A percentile compares a stretch with the other conserved stretches of the same genome.
phyloP scores from a whole-genome alignment of 306 rosid genomes.

The Herpetospermum pedunculosum region DNA sequence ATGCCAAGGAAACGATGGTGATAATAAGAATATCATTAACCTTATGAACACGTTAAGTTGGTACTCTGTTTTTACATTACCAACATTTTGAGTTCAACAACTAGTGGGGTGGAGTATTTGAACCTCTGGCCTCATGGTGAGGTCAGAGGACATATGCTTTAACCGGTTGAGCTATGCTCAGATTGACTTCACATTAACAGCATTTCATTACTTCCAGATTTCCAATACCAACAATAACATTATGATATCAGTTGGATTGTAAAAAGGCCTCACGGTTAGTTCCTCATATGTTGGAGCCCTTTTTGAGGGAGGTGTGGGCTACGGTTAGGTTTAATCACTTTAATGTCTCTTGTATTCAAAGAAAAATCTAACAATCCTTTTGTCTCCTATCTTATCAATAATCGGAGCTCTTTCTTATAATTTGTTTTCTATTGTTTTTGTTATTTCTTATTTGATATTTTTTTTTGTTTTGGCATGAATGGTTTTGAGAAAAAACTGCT shows the following conservation, averaged over 20 bases:
- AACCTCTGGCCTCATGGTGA: too few relatives aligned
- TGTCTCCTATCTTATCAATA: not conserved
- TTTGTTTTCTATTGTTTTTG: not conserved
- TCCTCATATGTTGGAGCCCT: not conserved
- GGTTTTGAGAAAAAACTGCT: not conserved
- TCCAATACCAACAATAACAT: not conserved
- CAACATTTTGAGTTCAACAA: too few relatives aligned
- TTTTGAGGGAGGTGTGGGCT: not conserved
- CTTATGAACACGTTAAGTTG: not conserved
- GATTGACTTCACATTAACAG: too few relatives aligned
- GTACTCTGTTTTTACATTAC: not conserved
- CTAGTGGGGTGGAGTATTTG: too few relatives aligned
- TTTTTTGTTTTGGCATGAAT: not conserved
- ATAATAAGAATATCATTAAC: not conserved
- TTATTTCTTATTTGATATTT: not conserved
- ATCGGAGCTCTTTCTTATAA: not conserved
- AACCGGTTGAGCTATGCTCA: too few relatives aligned
- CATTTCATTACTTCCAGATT: not conserved
- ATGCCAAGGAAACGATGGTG: not conserved
- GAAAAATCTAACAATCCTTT: not conserved
- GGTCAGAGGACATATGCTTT: too few relatives aligned
- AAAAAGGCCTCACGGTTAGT: not conserved
- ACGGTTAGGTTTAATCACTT: not conserved
- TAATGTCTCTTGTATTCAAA: not conserved
- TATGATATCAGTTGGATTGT: not conserved